phyloP scores from a whole-genome alignment of 2,329 filamentous ascomycete species.

The Zymoseptoria tritici region DNA sequence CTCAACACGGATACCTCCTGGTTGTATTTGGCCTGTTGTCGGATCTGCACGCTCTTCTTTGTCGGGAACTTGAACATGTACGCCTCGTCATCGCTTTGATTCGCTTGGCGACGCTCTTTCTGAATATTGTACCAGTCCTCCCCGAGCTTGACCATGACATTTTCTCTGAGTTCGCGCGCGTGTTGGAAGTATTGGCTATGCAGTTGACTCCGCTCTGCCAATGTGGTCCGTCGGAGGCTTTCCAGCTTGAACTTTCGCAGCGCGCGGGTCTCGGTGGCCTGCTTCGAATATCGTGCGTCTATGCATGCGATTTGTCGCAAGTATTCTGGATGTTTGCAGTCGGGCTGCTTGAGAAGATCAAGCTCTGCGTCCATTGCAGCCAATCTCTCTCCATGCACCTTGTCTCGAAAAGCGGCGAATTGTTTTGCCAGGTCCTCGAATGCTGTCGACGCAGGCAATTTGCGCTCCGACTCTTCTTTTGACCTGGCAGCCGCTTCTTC shows the following conservation, averaged over 20 bases:
- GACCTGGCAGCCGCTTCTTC: constrained; percentile 35
- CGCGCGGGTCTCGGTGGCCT: constrained; percentile 66
- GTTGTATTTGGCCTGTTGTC: constrained; percentile 86
- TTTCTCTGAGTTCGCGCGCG: constrained; percentile 74
- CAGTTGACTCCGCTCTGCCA: constrained; percentile 76
- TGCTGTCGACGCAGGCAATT: constrained; percentile 20
- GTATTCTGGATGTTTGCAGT: constrained; percentile 77
- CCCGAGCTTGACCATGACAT: constrained; percentile 70
- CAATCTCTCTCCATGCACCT: constrained; percentile 82
- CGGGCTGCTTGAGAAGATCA: constrained; percentile 50
- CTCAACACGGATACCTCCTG: constrained; percentile 87
- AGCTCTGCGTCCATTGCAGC: constrained; percentile 67
- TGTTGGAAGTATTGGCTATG: constrained; percentile 88
- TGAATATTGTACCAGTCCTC: constrained; percentile 91
- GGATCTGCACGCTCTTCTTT: constrained; percentile 67
- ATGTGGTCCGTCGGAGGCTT: constrained; percentile 64
- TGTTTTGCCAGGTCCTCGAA: constrained; percentile 75
- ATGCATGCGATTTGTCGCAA: constrained; percentile 84
- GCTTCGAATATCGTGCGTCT: constrained; percentile 72
- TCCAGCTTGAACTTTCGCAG: constrained; percentile 67
- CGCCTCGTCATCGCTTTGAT: constrained; percentile 71
- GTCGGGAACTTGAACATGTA: constrained; percentile 76
- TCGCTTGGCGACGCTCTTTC: constrained; percentile 70
- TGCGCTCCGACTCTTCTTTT: constrained; percentile 46
- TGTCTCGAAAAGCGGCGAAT: constrained; percentile 77